These are phyloP conservation scores for Curvularia sp. DNA, from an alignment of 2,329 filamentous ascomycete genomes.

Conservation along the genomic window DNA sequence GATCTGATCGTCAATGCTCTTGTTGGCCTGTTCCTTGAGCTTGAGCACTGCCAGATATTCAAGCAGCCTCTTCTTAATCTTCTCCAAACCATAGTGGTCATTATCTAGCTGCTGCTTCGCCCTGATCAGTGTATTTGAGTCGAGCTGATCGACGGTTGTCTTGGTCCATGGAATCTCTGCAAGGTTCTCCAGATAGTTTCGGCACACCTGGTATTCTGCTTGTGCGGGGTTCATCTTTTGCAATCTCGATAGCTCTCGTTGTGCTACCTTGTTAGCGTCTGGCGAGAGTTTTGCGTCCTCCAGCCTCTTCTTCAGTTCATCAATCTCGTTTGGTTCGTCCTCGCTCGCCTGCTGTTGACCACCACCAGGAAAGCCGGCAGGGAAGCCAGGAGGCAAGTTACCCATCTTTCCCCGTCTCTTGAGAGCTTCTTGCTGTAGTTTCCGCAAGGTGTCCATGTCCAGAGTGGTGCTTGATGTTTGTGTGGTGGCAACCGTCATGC, in stretches of 20 bases:
- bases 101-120: conserved; percentile 92
- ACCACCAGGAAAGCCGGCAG: conserved; percentile 53
- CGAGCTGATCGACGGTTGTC: conserved; percentile 83
- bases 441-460: conserved; percentile 54
- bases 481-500: conserved; percentile 78
- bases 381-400: conserved; percentile 48
- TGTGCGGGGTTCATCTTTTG: conserved; percentile 97
- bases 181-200: conserved; percentile 92
- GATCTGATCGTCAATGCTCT: conserved; percentile 81
- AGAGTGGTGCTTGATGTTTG: conserved; percentile 57
- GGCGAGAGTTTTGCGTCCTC: conserved; percentile 80
- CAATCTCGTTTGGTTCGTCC: conserved; percentile 86
- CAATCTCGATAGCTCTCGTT: conserved; percentile 84
- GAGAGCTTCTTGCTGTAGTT: conserved; percentile 53
- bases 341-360: conserved; percentile 61
- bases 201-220: conserved; percentile 91
- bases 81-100: conserved; percentile 95
- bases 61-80: conserved; percentile 93
- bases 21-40: conserved; percentile 89
- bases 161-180: conserved; percentile 92
- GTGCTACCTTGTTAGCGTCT: conserved; percentile 88
- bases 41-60: conserved; percentile 97
- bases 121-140: conserved; percentile 75
- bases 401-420: conserved; percentile 45
- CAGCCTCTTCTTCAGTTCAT: conserved; percentile 88